phyloP scores from a whole-genome alignment of 768 basidiomycete species.

The Trichaptum fuscoviolaceum region DNA sequence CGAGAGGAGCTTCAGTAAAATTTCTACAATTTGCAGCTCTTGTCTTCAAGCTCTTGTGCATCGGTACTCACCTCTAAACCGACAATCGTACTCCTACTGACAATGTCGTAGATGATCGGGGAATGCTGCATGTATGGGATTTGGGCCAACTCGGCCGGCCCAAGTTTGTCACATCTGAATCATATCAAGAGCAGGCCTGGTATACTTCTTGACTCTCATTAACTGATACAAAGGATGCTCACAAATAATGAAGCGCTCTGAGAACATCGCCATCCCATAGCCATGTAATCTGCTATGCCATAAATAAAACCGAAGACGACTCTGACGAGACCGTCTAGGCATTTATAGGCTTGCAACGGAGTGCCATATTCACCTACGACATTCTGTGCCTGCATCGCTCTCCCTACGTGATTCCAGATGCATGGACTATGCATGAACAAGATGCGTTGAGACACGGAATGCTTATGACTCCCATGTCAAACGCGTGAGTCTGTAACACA shows the following conservation, averaged over 20 bases:
- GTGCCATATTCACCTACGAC: conserved; percentile 72
- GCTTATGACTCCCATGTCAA: conserved; percentile 27
- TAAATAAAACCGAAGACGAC: background rate
- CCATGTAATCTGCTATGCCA: conserved; percentile 45
- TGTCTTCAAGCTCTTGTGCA: conserved; percentile 49
- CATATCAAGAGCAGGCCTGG: conserved; percentile 41
- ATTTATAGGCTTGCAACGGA: conserved; percentile 46
- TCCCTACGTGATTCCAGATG: conserved; percentile 62
- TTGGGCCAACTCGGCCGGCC: conserved; percentile 47
- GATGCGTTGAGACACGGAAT: conserved; percentile 38
- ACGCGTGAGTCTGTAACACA: conserved; percentile 29
- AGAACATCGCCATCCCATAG: conserved; percentile 64
- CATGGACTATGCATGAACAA: conserved; percentile 71
- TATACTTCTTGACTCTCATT: conserved; percentile 18
- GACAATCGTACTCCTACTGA: background rate
- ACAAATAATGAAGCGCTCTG: conserved; percentile 39
- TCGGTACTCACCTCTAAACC: conserved; percentile 42
- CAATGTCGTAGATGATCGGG: conserved; percentile 40
- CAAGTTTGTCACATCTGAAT: conserved; percentile 42
- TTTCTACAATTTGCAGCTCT: conserved; percentile 58
- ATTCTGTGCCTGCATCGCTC: conserved; percentile 63
- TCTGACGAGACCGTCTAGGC: conserved; percentile 22
- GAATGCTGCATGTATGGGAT: conserved; percentile 58
- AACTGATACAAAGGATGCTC: background rate
- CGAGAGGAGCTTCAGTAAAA: conserved; percentile 40